A percentile compares a stretch with the other conserved stretches of the same genome.
These are phyloP conservation scores for Trichophyton schoenleinii DNA, from an alignment of 2,329 filamentous ascomycete genomes.

Conservation along the genomic window DNA sequence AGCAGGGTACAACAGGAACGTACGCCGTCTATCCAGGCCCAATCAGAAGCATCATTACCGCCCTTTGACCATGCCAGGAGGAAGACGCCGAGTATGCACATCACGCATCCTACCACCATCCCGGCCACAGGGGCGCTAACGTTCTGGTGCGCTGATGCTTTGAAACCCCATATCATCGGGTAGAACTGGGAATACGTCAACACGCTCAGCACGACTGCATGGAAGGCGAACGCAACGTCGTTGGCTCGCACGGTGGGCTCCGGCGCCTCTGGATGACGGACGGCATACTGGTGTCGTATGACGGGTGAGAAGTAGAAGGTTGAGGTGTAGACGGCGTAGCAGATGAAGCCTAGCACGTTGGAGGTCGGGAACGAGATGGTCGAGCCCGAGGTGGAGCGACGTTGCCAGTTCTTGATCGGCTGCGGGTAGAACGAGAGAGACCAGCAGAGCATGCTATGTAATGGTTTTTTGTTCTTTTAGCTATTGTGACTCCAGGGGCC, in stretches of 20 bases:
- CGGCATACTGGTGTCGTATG: constrained; percentile 71
- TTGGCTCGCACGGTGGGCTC: constrained; percentile 79
- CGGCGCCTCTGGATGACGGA: constrained; percentile 58
- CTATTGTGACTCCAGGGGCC: background rate
- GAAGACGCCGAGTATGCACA: constrained; percentile 27
- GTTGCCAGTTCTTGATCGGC: constrained; percentile 62
- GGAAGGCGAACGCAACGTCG: constrained; percentile 75
- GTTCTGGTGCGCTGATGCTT: constrained; percentile 42
- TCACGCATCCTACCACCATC: constrained; percentile 55
- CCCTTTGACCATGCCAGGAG: constrained; percentile 33
- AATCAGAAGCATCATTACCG: constrained; percentile 37
- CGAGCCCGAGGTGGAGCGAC: constrained; percentile 67
- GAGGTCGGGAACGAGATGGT: constrained; percentile 76
- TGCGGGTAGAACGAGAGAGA: constrained; percentile 90
- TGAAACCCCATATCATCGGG: constrained; percentile 62
- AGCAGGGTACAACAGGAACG: constrained; percentile 14
- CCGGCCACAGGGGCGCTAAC: constrained; percentile 52
- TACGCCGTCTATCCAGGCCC: constrained; percentile 56
- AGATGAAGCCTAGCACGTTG: constrained; percentile 50
- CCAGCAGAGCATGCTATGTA: constrained; percentile 53
- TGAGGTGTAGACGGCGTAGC: constrained; percentile 61
- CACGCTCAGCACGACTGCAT: constrained; percentile 60
- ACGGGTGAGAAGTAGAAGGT: constrained; percentile 67
- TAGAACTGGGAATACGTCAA: constrained; percentile 69
- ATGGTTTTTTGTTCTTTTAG: background rate